These are phyloP conservation scores for Thelonectria discophora DNA, from an alignment of 2,329 filamentous ascomycete species.

Conservation along the genomic window DNA sequence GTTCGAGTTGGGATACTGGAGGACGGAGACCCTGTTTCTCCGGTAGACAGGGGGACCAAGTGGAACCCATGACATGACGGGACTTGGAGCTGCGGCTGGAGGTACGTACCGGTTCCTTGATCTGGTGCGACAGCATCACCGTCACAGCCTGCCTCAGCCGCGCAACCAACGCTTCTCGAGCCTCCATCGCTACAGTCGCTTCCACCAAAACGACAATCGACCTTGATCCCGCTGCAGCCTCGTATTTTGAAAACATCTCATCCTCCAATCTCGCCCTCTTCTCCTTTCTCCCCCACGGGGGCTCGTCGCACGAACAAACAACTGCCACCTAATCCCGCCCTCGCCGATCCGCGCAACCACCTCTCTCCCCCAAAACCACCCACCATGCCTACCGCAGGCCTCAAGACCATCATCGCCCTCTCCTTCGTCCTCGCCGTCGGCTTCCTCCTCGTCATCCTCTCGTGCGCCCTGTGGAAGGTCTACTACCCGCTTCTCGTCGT, in stretches of 20 bases:
- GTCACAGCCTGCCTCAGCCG: constrained; percentile 33
- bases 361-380: constrained; percentile 21
- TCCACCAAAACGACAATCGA: constrained; percentile 4
- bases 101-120: constrained; percentile 36
- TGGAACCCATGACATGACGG: constrained; percentile 15
- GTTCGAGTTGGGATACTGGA: constrained; percentile 4
- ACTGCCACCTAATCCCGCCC: constrained; percentile 11
- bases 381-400: constrained; percentile 79
- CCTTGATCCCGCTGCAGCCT: constrained; percentile 1
- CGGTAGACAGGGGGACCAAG: constrained; percentile 23
- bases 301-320: constrained; percentile 22
- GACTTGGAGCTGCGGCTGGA: not conserved
- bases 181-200: constrained; percentile 16
- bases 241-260: constrained; percentile 5
- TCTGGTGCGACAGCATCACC: constrained; percentile 38
- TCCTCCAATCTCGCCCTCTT: not conserved
- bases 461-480: constrained; percentile 91
- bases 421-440: constrained; percentile 99
- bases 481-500: constrained; percentile 97
- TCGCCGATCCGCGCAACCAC: constrained; percentile 12
- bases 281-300: constrained; percentile 14
- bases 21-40: constrained; percentile 25
- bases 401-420: constrained; percentile 98
- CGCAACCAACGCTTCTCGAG: constrained; percentile 32
- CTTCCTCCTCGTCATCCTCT: constrained; percentile 98